These are phyloP conservation scores for Nakaseomyces uthaithaninus DNA, from an alignment of 1,139 yeast species.

Conservation along the genomic window DNA sequence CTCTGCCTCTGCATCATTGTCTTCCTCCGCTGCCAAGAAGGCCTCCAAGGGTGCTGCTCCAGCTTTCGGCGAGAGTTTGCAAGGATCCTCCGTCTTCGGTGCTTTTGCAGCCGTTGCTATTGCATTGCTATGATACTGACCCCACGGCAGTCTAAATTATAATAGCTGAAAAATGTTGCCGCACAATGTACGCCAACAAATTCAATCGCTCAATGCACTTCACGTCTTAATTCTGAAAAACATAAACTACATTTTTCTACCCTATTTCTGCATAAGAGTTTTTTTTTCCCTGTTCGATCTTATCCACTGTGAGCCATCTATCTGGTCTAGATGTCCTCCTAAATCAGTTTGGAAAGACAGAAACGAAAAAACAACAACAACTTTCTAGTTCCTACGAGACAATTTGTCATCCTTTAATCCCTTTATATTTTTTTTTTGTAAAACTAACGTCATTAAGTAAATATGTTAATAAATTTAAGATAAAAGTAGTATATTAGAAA, in stretches of 20 bases:
- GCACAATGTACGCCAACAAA: too few species aligned
- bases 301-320: not conserved
- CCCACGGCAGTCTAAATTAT: too few species aligned
- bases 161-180: too few species aligned
- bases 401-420: not conserved
- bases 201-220: too few species aligned
- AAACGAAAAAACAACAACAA: not conserved
- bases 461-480: not conserved
- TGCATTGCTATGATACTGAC: constrained; percentile 57
- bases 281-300: not conserved
- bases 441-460: constrained; percentile 1
- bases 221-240: too few species aligned
- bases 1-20: constrained; percentile 5
- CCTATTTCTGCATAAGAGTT: constrained; percentile 1
- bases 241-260: not conserved
- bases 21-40: constrained; percentile 8
- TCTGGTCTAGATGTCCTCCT: constrained; percentile 1
- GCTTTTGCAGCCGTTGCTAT: constrained; percentile 56
- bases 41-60: constrained; percentile 32
- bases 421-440: not conserved
- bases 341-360: not conserved
- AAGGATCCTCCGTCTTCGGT: constrained; percentile 47
- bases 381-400: not conserved
- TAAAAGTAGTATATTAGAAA: too few species aligned
- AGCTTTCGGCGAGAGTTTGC: constrained; percentile 30